These are phyloP conservation scores for Rosa hybrid DNA, from an alignment of 331 rosid species.

Conservation along the genomic window DNA sequence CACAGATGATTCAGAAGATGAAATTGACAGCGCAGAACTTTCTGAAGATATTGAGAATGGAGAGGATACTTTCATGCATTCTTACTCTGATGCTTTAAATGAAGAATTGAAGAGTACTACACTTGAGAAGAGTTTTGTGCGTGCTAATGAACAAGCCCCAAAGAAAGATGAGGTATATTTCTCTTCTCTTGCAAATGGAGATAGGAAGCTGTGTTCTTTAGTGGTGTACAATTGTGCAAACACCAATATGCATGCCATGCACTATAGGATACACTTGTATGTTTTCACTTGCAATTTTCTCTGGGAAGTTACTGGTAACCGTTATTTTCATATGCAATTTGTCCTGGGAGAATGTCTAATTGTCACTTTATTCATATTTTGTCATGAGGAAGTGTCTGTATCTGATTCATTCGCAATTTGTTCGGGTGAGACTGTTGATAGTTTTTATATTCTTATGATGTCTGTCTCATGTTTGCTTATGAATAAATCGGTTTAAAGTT, in stretches of 20 bases:
- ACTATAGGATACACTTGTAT: not conserved
- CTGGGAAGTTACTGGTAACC: not conserved
- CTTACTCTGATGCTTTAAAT: slow-evolving; percentile 76
- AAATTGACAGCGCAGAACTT: slow-evolving; percentile 49
- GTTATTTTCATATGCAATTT: not conserved
- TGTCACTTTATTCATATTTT: not conserved
- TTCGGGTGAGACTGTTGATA: not conserved
- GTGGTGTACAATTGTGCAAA: not conserved
- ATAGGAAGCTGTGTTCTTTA: not conserved
- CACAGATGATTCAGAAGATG: slow-evolving; percentile 74
- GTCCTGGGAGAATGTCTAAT: not conserved
- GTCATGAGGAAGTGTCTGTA: not conserved
- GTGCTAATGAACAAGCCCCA: slow-evolving; percentile 69
- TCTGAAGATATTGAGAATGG: slow-evolving; percentile 41
- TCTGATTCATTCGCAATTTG: not conserved
- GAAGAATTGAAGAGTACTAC: slow-evolving; percentile 69
- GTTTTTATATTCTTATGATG: not conserved
- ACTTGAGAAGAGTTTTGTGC: slow-evolving; percentile 73
- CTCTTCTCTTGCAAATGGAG: slow-evolving; percentile 12
- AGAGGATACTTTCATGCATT: slow-evolving; percentile 57
- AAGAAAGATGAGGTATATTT: slow-evolving; percentile 69
- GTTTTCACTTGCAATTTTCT: not conserved
- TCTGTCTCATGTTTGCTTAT: not conserved
- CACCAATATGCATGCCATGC: not conserved
- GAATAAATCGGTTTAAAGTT: not conserved